A percentile compares a stretch with the other conserved stretches of the same genome.
phyloP scores from a whole-genome alignment of 495 filamentous ascomycete genomes.

The Trichoderma reesei region DNA sequence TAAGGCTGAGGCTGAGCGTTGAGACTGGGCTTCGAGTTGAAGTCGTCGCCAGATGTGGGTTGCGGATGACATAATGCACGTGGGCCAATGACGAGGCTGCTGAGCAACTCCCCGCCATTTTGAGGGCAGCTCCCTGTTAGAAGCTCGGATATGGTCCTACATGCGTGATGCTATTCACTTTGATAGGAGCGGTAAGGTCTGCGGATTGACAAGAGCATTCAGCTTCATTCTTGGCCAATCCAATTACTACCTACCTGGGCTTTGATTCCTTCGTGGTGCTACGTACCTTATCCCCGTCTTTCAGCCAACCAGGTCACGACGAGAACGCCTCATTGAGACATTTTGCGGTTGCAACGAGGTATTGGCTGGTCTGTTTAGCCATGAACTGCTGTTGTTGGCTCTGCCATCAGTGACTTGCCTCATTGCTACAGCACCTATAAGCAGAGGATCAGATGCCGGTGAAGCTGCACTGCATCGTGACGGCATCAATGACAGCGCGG shows the following conservation, averaged over 20 bases:
- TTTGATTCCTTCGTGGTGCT: no score
- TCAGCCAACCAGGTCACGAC: background rate
- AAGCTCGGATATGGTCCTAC: no score
- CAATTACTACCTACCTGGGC: no score
- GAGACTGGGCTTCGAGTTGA: background rate
- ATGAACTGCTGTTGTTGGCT: no score
- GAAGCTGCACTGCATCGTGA: background rate
- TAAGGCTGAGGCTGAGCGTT: background rate
- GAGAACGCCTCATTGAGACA: background rate
- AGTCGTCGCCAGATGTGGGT: slow-evolving; percentile 4
- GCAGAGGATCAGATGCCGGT: no score
- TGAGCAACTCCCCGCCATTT: background rate
- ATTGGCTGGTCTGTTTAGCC: no score
- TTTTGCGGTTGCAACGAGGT: background rate
- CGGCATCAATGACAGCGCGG: background rate
- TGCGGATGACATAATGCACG: slow-evolving; percentile 1
- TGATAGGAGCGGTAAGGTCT: no score
- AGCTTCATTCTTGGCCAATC: no score
- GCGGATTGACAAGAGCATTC: no score
- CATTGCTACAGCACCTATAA: no score
- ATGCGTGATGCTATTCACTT: no score
- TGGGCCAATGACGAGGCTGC: background rate
- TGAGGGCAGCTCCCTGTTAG: background rate
- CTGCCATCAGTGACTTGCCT: no score
- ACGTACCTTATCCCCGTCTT: background rate